phyloP scores from a whole-genome alignment of 164 flowering plant species.

The Nymphaea thermarum region DNA sequence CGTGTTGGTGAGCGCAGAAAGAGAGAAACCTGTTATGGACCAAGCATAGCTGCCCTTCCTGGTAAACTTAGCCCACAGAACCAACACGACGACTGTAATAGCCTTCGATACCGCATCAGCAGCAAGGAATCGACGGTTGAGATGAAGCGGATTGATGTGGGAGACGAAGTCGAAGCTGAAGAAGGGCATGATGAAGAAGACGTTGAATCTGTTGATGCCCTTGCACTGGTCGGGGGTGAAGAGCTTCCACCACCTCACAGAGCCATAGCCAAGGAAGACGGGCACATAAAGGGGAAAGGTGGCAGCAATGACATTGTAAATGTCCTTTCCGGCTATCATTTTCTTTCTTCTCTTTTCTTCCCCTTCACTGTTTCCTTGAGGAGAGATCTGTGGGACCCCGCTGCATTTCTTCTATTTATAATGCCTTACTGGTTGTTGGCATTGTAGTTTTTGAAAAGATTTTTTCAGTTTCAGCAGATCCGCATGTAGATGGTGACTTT shows the following conservation, averaged over 20 bases:
- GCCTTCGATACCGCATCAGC: slow-evolving; percentile 84
- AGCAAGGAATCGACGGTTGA: slow-evolving; percentile 80
- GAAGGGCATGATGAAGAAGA: slow-evolving; percentile 82
- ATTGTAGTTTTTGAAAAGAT: too few species aligned
- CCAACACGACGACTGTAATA: slow-evolving; percentile 36
- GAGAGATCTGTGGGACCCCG: too few species aligned
- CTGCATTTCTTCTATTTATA: too few species aligned
- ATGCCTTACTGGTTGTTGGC: too few species aligned
- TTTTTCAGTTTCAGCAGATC: too few species aligned
- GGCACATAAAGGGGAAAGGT: slow-evolving; percentile 84
- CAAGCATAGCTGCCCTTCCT: slow-evolving; percentile 61
- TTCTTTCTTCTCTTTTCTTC: slow-evolving; percentile 63
- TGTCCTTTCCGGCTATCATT: slow-evolving; percentile 83
- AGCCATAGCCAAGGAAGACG: slow-evolving; percentile 86
- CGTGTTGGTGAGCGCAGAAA: slow-evolving; percentile 82
- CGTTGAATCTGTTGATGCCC: slow-evolving; percentile 87
- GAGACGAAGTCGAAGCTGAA: slow-evolving; percentile 91
- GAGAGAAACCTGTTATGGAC: slow-evolving; percentile 79
- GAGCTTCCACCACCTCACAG: slow-evolving; percentile 96
- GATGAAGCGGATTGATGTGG: slow-evolving; percentile 67
- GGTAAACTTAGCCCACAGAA: slow-evolving; percentile 46
- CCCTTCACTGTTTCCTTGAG: too few species aligned
- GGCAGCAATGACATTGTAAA: slow-evolving; percentile 73
- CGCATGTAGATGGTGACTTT: too few species aligned
- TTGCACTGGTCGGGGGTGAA: slow-evolving; percentile 92